Conservation (phyloP, 495 filamentous ascomycete genomes). For the Amniculicola lignicola region DNA sequence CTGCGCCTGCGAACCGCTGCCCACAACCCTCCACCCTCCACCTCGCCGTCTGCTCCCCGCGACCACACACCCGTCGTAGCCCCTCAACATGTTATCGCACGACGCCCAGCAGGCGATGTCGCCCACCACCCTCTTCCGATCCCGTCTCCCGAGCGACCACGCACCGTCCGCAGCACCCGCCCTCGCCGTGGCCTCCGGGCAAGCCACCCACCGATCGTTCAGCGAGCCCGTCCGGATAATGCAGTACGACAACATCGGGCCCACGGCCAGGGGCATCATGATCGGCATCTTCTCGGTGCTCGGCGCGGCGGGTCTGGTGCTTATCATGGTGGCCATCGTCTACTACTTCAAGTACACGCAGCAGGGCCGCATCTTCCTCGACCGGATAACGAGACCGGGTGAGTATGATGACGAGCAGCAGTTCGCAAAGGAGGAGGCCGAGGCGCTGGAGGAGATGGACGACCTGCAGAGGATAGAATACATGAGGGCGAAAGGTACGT, state of each 20-base stretch:
- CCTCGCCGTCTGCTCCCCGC: not conserved
- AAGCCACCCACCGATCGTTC: slow-evolving; percentile 12
- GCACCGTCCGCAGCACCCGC: slow-evolving; percentile 19
- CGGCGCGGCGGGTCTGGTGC: slow-evolving; percentile 81
- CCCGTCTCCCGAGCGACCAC: slow-evolving; percentile 19
- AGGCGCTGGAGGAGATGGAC: slow-evolving; percentile 93
- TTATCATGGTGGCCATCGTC: slow-evolving; percentile 74
- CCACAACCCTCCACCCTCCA: not conserved
- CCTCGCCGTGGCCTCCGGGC: slow-evolving; percentile 12
- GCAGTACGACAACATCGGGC: slow-evolving; percentile 28
- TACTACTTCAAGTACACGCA: slow-evolving; percentile 93
- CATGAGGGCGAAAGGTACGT: slow-evolving; percentile 84
- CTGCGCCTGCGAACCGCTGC: slow-evolving; percentile 1
- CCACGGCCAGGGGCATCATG: slow-evolving; percentile 67
- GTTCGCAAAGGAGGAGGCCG: slow-evolving; percentile 86
- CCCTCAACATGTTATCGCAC: slow-evolving; percentile 29
- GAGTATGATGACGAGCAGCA: slow-evolving; percentile 98
- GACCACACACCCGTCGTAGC: not conserved
- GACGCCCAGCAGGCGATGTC: slow-evolving; percentile 8
- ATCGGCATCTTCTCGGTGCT: slow-evolving; percentile 97
- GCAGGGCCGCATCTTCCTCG: slow-evolving; percentile 85
- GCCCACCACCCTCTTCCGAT: slow-evolving; percentile 23
- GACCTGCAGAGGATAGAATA: slow-evolving; percentile 88
- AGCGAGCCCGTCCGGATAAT: slow-evolving; percentile 28
- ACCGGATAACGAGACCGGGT: slow-evolving; percentile 88